Percentiles rank a stretch among this genome's conserved stretches.
Conservation (phyloP, 2,329 filamentous ascomycete species). For the Fusarium luffae region DNA sequence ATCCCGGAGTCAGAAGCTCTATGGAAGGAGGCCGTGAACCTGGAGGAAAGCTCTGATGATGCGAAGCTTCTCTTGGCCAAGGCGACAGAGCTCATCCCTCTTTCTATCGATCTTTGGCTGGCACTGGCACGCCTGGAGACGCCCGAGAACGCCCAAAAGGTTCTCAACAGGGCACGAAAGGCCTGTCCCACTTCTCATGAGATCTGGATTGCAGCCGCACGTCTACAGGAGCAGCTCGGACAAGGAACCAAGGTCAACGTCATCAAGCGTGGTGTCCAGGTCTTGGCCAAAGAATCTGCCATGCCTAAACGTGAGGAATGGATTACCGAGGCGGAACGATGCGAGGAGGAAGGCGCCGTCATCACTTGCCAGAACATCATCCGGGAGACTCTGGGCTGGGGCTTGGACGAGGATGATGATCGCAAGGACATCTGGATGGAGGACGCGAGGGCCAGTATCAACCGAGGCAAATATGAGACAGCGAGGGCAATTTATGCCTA, state of each 20-base stretch:
- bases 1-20: constrained; percentile 93
- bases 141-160: constrained; percentile 91
- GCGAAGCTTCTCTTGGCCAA: constrained; percentile 91
- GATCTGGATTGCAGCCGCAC: constrained; percentile 95
- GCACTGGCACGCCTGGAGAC: constrained; percentile 90
- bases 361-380: constrained; percentile 91
- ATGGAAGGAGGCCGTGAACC: constrained; percentile 98
- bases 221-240: constrained; percentile 88
- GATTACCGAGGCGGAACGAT: constrained; percentile 94
- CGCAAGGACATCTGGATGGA: constrained; percentile 96
- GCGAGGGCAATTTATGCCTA: constrained; percentile 95
- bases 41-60: constrained; percentile 90
- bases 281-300: constrained; percentile 87
- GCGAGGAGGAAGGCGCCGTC: constrained; percentile 89
- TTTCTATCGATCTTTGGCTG: constrained; percentile 95
- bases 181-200: constrained; percentile 93
- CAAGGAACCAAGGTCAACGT: constrained; percentile 84
- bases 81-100: constrained; percentile 92
- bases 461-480: constrained; percentile 85
- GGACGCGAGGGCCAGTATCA: constrained; percentile 85
- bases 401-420: constrained; percentile 94
- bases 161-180: constrained; percentile 94
- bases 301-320: constrained; percentile 98
- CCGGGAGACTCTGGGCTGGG: constrained; percentile 91
- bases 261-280: constrained; percentile 93